A percentile compares a stretch with the other conserved stretches of the same genome.
Conservation (phyloP, 345 rosid species). For the Aurinia saxatilis region DNA sequence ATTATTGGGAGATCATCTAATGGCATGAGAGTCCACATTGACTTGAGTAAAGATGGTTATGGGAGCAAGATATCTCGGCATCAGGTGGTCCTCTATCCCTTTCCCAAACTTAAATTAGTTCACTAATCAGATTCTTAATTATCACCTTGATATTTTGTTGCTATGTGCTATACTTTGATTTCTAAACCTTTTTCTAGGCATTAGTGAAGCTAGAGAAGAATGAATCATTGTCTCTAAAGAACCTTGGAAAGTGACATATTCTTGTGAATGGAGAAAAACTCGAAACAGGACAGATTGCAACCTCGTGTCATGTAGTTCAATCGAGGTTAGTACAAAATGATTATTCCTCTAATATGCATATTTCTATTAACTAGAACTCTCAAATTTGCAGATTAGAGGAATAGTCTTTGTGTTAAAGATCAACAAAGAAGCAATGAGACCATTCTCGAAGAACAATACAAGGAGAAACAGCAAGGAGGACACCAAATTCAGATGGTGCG, state of each 20-base stretch:
- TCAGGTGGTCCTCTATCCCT: conserved; percentile 45
- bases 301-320: too few relatives aligned
- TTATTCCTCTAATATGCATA: too few relatives aligned
- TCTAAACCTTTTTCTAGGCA: conserved; percentile 39
- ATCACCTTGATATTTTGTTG: too few relatives aligned
- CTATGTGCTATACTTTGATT: too few relatives aligned
- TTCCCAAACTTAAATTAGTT: neutral
- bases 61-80: conserved; percentile 67
- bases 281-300: conserved; percentile 28
- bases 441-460: conserved; percentile 21
- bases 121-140: neutral
- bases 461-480: conserved; percentile 21
- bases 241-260: conserved; percentile 54
- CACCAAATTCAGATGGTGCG: conserved; percentile 38
- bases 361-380: neutral
- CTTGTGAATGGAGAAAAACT: conserved; percentile 55
- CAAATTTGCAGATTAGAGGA: conserved; percentile 51
- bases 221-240: conserved; percentile 56
- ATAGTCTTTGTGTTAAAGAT: conserved; percentile 50
- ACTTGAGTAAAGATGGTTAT: conserved; percentile 61
- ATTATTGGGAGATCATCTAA: conserved; percentile 72
- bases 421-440: conserved; percentile 46
- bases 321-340: too few relatives aligned
- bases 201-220: conserved; percentile 54
- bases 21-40: conserved; percentile 67